Conservation (phyloP, 2,329 filamentous ascomycete genomes). For the Thielaviopsis musarum region DNA sequence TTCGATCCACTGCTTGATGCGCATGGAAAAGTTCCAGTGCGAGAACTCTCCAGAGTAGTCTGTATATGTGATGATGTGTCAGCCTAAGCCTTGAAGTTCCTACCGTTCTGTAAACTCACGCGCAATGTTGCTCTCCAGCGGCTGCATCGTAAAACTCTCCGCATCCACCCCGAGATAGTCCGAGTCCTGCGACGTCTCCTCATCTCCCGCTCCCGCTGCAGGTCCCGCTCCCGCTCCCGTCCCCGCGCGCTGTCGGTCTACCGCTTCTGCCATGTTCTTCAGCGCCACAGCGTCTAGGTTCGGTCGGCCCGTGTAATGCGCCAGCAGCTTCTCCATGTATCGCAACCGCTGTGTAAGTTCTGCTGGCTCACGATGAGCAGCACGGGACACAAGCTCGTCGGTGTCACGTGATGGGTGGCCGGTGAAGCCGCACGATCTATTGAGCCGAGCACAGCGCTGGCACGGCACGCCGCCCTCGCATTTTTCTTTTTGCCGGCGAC, state of each 20-base stretch:
- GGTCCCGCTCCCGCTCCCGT: constrained; percentile 1
- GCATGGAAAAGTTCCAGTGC: constrained; percentile 36
- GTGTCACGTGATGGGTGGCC: constrained; percentile 14
- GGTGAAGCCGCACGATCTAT: constrained; percentile 32
- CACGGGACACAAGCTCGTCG: neutral
- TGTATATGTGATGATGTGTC: constrained; percentile 13
- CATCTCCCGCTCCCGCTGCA: neutral
- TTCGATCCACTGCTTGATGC: constrained; percentile 32
- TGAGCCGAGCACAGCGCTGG: constrained; percentile 32
- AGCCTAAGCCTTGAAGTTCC: neutral
- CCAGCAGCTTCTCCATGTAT: constrained; percentile 30
- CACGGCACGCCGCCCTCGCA: constrained; percentile 39
- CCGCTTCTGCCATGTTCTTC: constrained; percentile 25
- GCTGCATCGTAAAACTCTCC: constrained; percentile 25
- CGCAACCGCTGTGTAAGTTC: constrained; percentile 14
- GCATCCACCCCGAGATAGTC: constrained; percentile 19
- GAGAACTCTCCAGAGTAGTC: constrained; percentile 36
- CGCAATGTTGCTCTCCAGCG: constrained; percentile 24
- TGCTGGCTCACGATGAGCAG: constrained; percentile 9
- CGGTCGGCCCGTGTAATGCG: constrained; percentile 28
- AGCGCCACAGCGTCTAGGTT: constrained; percentile 25
- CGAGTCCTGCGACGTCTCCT: constrained; percentile 11
- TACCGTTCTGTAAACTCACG: constrained; percentile 18
- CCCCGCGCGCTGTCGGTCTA: constrained; percentile 19
- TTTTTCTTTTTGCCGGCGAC: constrained; percentile 38